Base-by-base conservation (phyloP, 1,284 basidiomycete species). In the Neolentinus lepideus region DNA sequence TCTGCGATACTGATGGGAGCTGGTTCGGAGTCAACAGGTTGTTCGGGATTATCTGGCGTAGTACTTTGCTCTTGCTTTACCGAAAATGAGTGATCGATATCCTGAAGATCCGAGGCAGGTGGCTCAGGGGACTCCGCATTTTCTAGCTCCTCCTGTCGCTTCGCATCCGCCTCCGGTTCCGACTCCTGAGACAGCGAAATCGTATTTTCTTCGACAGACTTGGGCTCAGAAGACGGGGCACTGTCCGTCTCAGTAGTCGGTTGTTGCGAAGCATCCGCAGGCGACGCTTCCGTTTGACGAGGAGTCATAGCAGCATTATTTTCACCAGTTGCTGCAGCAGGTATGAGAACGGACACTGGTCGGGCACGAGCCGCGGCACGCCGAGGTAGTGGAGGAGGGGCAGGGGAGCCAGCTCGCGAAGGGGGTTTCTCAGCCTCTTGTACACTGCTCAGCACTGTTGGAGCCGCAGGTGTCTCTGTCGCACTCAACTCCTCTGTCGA, bases 351-450 rank as follows among this genome's bases (percentile, higher is more conserved):
- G 26, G 72, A 64, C 19, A 68, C 58, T 19, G 67, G 58, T 6
- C 69, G 58, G 2, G 57, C 62, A 6, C 74, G 65, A 9, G 73
- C 77, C 21, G 79, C 77, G 0, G 82, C 81, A 52, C 82, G 68
- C 47, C 80, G 70, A 0, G 83, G 83, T 19, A 85, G 61, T 2
- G 83, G 83, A 0, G 83, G 82, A 16, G 81, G 78, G 0, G 67
- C 68, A 25, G 68, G 67, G 2, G 60, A 57, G 11, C 26, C 55
- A 9, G 58, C 14, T 66, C 64, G 12, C 66, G 64, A 8, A 65
- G 54, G 4, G 56, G 54, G 38, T 16, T 43, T 43, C 38, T n/a
- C 38, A 21, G 38, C 38, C 3, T 43, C 38, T 3, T 43, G 38
- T 3, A 43, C n/a, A n/a, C 19, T 43, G 38, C 8, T 43, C 38